Evolutionary conservation across 352 stramenopile genomes (phyloP), one percentile per base, ranked within the genome.

Genomic region (Pythium aquatile): DNA sequence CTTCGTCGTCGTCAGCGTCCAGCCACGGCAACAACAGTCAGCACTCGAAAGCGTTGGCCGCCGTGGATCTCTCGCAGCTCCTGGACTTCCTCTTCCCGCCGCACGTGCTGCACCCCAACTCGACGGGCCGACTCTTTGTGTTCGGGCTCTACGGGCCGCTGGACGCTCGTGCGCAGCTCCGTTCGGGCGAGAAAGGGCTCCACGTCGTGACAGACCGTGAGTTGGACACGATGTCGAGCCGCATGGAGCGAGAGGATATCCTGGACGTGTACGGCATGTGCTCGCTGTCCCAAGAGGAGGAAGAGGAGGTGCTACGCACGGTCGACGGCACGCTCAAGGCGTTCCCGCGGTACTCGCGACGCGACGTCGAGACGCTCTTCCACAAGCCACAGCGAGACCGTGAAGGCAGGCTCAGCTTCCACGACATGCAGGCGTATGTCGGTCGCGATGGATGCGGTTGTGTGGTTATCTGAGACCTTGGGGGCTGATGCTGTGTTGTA

Each of bases 161-260:
- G 33, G 81, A 92, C 62, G 56, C 44, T 24, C 72, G 85, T 26
- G 75, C 79, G 16, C 73, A 74, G n/a, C 69, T 94, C 7, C 76
- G 73, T 1, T 78, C 78, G 11, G 87, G 84, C 11, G 77, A 88
- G 29, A 79, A 79, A 26, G 81, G 83, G 0, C 44, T 76, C 17
- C 81, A 93, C 62, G 73, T 91, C 16, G 75, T 97, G 54, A 86
- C 77, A 5, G 83, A 93, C 60, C 66, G 72, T 8, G 88, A 96
- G 66, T 65, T 95, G 16, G 78, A 87, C 35, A 83, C 79, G 5
- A 94, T 96, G 86, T 85, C 80, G 44, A 63, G 65, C 16, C 77
- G 83, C 52, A 92, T 95, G 68, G 82, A 95, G 67, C 74, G 78
- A 8, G 85, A 94, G 51, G 88, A 96, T 58, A 87, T 94, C 6